Evolutionary conservation across 352 stramenopile species (phyloP).

Genomic region (Blastocystis hominis): DNA sequence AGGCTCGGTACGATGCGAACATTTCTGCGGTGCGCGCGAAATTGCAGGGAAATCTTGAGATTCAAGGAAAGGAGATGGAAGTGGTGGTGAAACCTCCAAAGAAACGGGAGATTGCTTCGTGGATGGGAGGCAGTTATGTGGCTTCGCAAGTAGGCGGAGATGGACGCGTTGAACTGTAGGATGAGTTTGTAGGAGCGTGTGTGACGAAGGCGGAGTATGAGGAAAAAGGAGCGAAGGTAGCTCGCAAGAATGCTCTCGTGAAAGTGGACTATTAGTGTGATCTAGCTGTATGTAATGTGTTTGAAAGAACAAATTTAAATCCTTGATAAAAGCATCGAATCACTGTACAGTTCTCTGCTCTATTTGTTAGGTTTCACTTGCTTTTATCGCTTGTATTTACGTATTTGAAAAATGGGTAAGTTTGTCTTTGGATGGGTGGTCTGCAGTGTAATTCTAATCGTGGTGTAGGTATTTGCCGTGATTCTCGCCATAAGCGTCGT

Average conservation of each 20-base stretch:
- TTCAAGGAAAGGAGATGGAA: slow-evolving; percentile 52
- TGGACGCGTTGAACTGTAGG: slow-evolving; percentile 56
- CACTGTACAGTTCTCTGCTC: neutral
- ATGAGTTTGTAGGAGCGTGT: slow-evolving; percentile 84
- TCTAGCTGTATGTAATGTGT: too few species aligned
- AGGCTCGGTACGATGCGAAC: slow-evolving; percentile 79
- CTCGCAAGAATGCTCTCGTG: slow-evolving; percentile 11
- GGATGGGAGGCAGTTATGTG: slow-evolving; percentile 40
- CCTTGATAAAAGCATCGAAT: too few species aligned
- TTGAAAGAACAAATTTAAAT: too few species aligned
- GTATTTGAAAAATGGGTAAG: neutral
- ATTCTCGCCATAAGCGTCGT: too few species aligned
- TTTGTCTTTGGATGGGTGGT: neutral
- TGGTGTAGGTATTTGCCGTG: too few species aligned
- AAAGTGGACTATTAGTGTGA: slow-evolving; percentile 3
- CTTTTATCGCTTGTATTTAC: neutral
- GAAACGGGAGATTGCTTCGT: slow-evolving; percentile 58
- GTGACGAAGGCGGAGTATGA: slow-evolving; percentile 90
- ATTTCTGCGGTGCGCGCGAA: neutral
- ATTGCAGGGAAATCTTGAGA: neutral
- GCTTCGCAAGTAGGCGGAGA: slow-evolving; percentile 74
- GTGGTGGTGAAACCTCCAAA: slow-evolving; percentile 61
- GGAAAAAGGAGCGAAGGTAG: slow-evolving; percentile 74
- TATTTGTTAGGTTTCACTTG: neutral
- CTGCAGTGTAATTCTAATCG: too few species aligned